Percentiles rank a stretch among this genome's conserved stretches.
Conservation (phyloP, 345 rosid species). For the Raphanus raphanistrum region DNA sequence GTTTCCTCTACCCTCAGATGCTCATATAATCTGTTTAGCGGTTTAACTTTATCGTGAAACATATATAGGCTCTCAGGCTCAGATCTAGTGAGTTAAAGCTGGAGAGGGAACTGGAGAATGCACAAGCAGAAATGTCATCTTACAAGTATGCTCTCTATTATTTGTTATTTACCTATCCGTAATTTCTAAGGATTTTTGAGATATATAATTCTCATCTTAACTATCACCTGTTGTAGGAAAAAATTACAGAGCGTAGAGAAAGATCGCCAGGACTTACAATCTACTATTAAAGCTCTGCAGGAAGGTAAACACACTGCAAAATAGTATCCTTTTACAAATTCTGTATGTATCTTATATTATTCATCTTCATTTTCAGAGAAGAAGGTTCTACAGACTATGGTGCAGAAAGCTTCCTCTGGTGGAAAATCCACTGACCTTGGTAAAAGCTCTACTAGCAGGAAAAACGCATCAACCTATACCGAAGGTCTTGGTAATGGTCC, state of each 20-base stretch:
- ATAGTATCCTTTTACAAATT: conserved; percentile 14
- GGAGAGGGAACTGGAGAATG: conserved; percentile 84
- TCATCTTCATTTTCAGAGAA: conserved; percentile 62
- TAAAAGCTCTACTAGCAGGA: conserved; percentile 47
- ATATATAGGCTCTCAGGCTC: conserved; percentile 78
- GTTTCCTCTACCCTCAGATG: conserved; percentile 29
- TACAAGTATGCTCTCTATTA: conserved; percentile 58
- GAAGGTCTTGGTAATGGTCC: conserved; percentile 76
- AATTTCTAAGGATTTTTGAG: neutral
- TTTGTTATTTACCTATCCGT: conserved; percentile 10
- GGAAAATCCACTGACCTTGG: conserved; percentile 52
- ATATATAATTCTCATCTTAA: conserved; percentile 12
- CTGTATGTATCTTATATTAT: conserved; percentile 10
- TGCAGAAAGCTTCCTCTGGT: conserved; percentile 66
- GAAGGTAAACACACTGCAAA: conserved; percentile 58
- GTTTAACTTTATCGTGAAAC: conserved; percentile 20
- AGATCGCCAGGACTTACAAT: conserved; percentile 85
- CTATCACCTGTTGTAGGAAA: conserved; percentile 56
- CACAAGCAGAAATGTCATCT: conserved; percentile 67
- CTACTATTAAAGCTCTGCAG: conserved; percentile 83
- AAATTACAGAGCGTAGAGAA: conserved; percentile 78
- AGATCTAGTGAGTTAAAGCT: conserved; percentile 93
- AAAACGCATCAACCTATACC: conserved; percentile 76
- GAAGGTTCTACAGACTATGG: conserved; percentile 82
- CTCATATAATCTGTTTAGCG: conserved; percentile 18